Conservation (phyloP, 306 rosid species). For the Purshia tridentata region DNA sequence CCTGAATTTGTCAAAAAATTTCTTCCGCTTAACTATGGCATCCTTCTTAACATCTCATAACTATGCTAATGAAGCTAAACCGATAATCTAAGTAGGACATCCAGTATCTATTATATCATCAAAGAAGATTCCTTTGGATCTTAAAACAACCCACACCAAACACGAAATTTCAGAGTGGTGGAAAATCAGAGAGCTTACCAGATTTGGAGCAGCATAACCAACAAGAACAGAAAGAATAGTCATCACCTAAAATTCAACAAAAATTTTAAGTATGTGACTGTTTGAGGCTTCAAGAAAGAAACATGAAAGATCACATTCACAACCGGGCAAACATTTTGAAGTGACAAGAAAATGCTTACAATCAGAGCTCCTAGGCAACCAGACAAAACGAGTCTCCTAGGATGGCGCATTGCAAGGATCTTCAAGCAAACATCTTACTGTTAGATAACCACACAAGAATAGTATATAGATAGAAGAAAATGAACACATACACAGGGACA, state of each 20-base stretch:
- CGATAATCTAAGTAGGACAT: neutral
- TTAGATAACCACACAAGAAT: constrained; percentile 21
- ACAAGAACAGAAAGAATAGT: constrained; percentile 87
- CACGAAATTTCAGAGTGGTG: neutral
- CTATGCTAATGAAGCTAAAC: no score
- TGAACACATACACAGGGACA: neutral
- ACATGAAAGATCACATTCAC: neutral
- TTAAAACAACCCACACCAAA: constrained; percentile 9
- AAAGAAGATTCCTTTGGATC: neutral
- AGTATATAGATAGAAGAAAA: neutral
- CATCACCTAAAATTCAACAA: constrained; percentile 65
- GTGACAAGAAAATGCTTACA: constrained; percentile 47
- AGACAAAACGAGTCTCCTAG: constrained; percentile 76
- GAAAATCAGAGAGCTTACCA: constrained; percentile 45
- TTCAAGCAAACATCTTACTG: constrained; percentile 36
- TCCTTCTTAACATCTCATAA: no score
- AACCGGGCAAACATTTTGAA: neutral
- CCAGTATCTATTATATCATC: neutral
- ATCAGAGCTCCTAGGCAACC: constrained; percentile 84
- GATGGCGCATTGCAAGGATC: constrained; percentile 96
- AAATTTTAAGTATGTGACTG: constrained; percentile 16
- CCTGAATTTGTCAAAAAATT: no score
- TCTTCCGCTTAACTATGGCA: no score
- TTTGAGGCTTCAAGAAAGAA: constrained; percentile 12
- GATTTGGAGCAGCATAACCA: constrained; percentile 97